Evolutionary conservation across 1,284 basidiomycete genomes (phyloP), one percentile per base, ranked within the genome.

Genomic region (Entoloma clypeatum): DNA sequence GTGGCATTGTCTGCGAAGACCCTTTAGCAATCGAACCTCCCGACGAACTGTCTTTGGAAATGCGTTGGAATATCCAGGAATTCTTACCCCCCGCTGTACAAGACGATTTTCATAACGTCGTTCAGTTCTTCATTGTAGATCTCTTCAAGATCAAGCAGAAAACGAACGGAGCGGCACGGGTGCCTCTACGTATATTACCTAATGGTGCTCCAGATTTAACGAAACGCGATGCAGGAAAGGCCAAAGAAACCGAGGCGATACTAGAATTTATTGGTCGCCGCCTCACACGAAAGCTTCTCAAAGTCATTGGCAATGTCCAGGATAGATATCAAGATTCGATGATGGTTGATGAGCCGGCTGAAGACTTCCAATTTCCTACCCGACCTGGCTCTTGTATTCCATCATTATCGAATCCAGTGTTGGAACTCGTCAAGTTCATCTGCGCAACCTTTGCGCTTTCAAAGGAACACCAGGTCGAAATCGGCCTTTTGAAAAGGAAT

Each of bases 21-120:
- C 84, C 86, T 0, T 60, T 81, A 3, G 81, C 81, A 4, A 57
- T 81, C 10, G 80, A 86, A 31, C 72, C 76, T 14, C 81, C 86
- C 0, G 74, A 81, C 29, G 75, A 79, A 35, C 67, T 88, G 13
- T 66, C 76, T 2, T 72, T 96, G 43, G 88, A 92, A 55, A 92
- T 94, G 87, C 78, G 81, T 47, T 99, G 95, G 94, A 99, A 99
- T 61, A 91, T 99, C 48, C 77, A 86, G 47, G 77, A 79, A 0
- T 98, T 97, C 73, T 78, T 99, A 7, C 95, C 96, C 0, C 76
- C 76, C 0, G 82, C 83, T 4, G 71, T 95, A 22, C 94, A 95
- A 55, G 67, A 74, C 7, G 79, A 92, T 49, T 98, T 99, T 56
- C 73, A 75, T 40, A 63, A 73, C 8, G 73, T 82, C 28, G 69